These are phyloP conservation scores for Phytophthora idaei DNA, from an alignment of 352 stramenopile species.

Conservation along the genomic window DNA sequence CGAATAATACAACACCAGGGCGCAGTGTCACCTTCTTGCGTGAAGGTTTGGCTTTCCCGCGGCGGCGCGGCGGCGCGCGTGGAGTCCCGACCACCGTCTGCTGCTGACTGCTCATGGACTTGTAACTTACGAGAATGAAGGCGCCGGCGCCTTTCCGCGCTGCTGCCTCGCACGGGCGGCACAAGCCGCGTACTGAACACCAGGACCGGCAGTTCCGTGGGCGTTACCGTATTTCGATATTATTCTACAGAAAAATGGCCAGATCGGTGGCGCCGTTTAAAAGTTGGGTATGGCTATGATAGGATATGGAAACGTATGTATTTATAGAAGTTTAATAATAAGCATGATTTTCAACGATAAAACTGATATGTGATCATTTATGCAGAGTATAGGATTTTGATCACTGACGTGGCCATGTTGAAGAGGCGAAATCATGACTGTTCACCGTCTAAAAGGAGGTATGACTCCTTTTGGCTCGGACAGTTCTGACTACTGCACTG, in stretches of 20 bases:
- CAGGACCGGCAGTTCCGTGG: constrained; percentile 4
- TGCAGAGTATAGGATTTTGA: constrained; percentile 4
- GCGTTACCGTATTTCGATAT: constrained; percentile 17
- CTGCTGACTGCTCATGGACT: constrained; percentile 26
- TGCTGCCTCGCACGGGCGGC: constrained; percentile 7
- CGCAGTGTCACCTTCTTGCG: constrained; percentile 30
- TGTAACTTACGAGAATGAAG: constrained; percentile 34
- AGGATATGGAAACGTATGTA: constrained; percentile 2
- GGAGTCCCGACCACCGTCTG: constrained; percentile 4
- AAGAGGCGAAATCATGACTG: constrained; percentile 28
- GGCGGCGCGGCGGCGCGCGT: constrained; percentile 13
- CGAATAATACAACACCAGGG: constrained; percentile 57
- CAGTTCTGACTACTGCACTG: constrained; percentile 15
- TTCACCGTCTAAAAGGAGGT: neutral
- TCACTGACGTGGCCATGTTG: constrained; percentile 21
- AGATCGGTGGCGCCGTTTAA: constrained; percentile 1
- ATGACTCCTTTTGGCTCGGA: constrained; percentile 17
- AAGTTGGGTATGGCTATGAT: neutral
- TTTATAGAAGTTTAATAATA: neutral
- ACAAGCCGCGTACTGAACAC: constrained; percentile 6
- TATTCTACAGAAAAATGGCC: constrained; percentile 36
- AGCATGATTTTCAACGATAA: too few relatives aligned
- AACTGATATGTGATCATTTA: neutral
- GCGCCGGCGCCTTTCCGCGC: constrained; percentile 24
- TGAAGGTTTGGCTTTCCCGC: constrained; percentile 9